These are phyloP conservation scores for Chlorella sp. DNA, from an alignment of 139 green algal genomes.

Conservation along the genomic window DNA sequence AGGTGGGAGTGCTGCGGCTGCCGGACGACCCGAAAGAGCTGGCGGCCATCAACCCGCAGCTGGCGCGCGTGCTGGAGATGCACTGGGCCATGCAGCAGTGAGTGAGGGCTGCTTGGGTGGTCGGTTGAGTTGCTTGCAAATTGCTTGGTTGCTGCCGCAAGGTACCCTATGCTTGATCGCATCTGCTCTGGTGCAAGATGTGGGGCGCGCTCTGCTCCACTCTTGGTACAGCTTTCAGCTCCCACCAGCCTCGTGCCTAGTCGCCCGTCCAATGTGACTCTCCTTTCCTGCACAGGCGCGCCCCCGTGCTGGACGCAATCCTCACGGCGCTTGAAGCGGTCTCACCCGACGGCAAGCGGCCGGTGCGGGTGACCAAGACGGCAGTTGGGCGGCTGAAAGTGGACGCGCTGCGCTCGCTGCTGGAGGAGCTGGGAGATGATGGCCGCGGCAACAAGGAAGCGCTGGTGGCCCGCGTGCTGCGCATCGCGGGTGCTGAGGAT, in stretches of 20 bases:
- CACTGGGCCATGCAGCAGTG: conserved; percentile 20
- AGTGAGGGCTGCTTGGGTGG: neutral
- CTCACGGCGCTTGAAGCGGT: neutral
- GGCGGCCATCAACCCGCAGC: conserved; percentile 18
- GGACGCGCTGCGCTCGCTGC: conserved; percentile 22
- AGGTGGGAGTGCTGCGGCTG: conserved; percentile 10
- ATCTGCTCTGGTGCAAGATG: too few species aligned
- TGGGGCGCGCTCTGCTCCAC: too few species aligned
- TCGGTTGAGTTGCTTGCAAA: neutral
- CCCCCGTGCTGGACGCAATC: neutral
- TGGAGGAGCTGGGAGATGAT: conserved; percentile 29
- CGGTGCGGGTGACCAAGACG: conserved; percentile 31
- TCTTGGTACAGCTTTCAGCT: too few species aligned
- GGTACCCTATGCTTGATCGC: too few species aligned
- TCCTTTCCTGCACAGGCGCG: neutral
- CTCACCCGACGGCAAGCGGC: neutral
- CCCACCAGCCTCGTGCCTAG: too few species aligned
- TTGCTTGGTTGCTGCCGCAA: too few species aligned
- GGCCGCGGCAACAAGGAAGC: conserved; percentile 37
- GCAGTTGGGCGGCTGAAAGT: conserved; percentile 18
- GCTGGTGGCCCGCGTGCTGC: conserved; percentile 39
- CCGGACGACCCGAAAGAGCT: conserved; percentile 26
- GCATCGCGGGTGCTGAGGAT: conserved; percentile 3
- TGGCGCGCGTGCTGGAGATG: conserved; percentile 24
- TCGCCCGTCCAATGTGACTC: too few species aligned